Evolutionary conservation across 306 rosid species (phyloP).

Genomic region (Cucurbita maxima): DNA sequence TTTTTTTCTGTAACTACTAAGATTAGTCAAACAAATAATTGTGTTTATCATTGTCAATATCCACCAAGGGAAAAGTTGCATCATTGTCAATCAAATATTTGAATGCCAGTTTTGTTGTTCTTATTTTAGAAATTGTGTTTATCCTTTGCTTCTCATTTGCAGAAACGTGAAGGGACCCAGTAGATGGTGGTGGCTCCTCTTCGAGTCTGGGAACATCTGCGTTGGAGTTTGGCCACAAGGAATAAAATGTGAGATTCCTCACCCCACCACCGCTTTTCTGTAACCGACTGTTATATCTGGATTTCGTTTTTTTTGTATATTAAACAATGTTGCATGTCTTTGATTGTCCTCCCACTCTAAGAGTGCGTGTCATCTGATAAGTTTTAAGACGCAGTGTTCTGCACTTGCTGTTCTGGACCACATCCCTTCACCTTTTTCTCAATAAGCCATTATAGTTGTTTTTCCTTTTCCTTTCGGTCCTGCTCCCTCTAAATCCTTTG

Average conservation of each 20-base stretch:
- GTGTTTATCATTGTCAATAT: no score
- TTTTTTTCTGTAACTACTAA: neutral
- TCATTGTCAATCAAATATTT: neutral
- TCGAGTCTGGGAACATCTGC: neutral
- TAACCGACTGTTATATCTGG: neutral
- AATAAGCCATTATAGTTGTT: neutral
- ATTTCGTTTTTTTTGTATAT: neutral
- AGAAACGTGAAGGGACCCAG: slow-evolving; percentile 1
- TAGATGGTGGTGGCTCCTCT: neutral
- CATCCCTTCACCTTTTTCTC: neutral
- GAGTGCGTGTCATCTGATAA: no score
- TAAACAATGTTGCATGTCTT: neutral
- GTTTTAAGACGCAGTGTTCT: neutral
- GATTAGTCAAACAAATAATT: neutral
- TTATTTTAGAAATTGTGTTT: neutral
- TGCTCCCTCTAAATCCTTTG: neutral
- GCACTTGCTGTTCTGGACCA: neutral
- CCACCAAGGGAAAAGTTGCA: neutral
- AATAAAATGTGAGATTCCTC: neutral
- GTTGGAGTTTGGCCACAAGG: neutral
- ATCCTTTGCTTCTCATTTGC: neutral
- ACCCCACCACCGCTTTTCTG: neutral
- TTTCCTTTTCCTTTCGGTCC: no score
- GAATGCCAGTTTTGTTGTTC: neutral
- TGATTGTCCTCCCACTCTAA: neutral